These are phyloP conservation scores for Cubamyces lactineus DNA, from an alignment of 768 basidiomycete species.

Conservation along the genomic window DNA sequence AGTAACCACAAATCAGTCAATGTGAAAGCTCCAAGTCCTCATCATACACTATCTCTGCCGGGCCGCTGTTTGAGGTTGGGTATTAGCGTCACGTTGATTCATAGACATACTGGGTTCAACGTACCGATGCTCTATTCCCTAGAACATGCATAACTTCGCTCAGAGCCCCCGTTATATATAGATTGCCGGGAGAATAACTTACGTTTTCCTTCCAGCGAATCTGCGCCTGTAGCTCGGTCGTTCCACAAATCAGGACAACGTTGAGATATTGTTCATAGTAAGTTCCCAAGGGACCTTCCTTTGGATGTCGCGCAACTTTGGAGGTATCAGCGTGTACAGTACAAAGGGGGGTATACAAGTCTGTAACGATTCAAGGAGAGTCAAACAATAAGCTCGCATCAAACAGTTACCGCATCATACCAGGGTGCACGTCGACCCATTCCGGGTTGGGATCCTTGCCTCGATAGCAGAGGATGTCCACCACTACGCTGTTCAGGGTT, in stretches of 20 bases:
- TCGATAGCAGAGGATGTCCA: conserved; percentile 37
- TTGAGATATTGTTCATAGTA: conserved; percentile 41
- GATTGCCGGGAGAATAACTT: background rate
- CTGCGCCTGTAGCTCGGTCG: conserved; percentile 50
- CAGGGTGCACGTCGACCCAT: conserved; percentile 41
- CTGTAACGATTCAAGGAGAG: too few relatives aligned
- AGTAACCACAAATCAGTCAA: too few relatives aligned
- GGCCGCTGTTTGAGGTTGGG: conserved; percentile 8
- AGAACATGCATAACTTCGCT: background rate
- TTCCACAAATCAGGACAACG: conserved; percentile 47
- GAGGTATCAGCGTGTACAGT: conserved; percentile 39
- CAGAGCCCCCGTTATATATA: background rate
- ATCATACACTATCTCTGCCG: conserved; percentile 23
- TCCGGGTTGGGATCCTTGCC: conserved; percentile 33
- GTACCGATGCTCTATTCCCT: conserved; percentile 25
- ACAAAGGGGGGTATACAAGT: conserved; percentile 41
- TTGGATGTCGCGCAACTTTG: conserved; percentile 18
- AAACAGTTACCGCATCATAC: too few relatives aligned
- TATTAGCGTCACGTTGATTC: background rate
- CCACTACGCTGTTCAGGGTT: conserved; percentile 27
- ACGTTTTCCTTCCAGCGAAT: conserved; percentile 47
- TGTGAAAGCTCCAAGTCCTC: background rate
- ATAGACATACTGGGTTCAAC: background rate
- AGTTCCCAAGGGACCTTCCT: background rate
- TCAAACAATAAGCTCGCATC: too few relatives aligned